Evolutionary conservation across 805 yeast genomes (phyloP).

Genomic region (Wickerhamomyces mucosus): DNA sequence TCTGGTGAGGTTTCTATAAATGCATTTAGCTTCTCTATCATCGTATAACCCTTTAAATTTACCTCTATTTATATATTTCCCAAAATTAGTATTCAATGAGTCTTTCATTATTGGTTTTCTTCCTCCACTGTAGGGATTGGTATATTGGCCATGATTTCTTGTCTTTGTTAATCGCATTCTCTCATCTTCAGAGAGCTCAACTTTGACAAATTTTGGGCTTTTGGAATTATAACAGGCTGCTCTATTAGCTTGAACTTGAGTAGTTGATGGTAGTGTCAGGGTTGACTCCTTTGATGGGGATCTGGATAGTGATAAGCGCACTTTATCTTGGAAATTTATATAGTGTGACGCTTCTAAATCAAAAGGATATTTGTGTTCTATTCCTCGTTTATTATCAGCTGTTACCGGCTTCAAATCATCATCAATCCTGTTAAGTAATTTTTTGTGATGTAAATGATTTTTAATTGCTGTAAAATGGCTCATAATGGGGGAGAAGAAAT

Average conservation of each 20-base stretch:
- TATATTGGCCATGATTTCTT: background rate
- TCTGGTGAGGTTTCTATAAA: background rate
- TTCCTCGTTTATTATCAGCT: background rate
- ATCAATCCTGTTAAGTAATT: background rate
- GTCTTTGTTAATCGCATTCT: background rate
- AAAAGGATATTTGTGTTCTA: background rate
- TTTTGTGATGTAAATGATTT: background rate
- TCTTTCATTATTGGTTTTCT: background rate
- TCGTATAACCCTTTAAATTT: conserved; percentile 21
- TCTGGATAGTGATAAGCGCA: too few relatives aligned
- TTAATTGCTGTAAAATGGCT: background rate
- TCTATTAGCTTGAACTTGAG: too few relatives aligned
- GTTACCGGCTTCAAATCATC: background rate
- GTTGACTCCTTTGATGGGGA: too few relatives aligned
- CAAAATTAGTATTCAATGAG: background rate
- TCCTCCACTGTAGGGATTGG: conserved; percentile 1
- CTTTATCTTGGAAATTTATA: too few relatives aligned
- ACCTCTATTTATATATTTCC: conserved; percentile 15
- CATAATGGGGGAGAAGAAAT: background rate
- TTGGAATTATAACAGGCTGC: background rate
- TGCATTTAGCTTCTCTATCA: conserved; percentile 18
- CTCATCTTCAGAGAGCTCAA: background rate
- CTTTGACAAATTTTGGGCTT: background rate
- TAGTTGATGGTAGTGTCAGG: too few relatives aligned
- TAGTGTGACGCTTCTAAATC: background rate